Percentiles rank a stretch among this genome's conserved stretches.
Evolutionary conservation across 768 basidiomycete genomes (phyloP).

Genomic region (Boletus coccyginus): DNA sequence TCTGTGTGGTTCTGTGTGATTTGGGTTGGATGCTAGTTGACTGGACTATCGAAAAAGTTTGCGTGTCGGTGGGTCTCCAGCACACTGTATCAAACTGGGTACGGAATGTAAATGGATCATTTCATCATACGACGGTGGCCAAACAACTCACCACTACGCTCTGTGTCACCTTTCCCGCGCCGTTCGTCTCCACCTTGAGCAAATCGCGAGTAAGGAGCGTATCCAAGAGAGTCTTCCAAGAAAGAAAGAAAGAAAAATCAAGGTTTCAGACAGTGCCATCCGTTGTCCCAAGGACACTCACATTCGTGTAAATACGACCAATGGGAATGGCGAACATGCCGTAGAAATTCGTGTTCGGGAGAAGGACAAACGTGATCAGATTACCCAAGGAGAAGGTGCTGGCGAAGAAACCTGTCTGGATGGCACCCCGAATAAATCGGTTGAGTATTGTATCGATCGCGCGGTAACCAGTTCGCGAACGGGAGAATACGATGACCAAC

Average conservation of each 20-base stretch:
- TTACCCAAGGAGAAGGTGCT: slow-evolving; percentile 24
- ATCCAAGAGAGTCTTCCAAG: slow-evolving; percentile 5
- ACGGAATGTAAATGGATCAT: not conserved
- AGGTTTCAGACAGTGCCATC: too few species aligned
- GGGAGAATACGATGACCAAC: not conserved
- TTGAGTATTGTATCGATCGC: slow-evolving; percentile 44
- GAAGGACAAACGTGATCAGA: slow-evolving; percentile 35
- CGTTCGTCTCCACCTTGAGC: not conserved
- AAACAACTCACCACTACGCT: not conserved
- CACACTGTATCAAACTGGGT: not conserved
- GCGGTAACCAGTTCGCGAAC: slow-evolving; percentile 47
- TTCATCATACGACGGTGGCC: not conserved
- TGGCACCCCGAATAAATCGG: slow-evolving; percentile 7
- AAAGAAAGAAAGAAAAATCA: not conserved
- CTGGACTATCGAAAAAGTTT: not conserved
- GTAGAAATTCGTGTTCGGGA: slow-evolving; percentile 32
- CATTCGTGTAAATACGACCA: slow-evolving; percentile 46
- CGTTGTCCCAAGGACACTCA: slow-evolving; percentile 20
- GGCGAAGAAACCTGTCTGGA: slow-evolving; percentile 4
- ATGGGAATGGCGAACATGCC: slow-evolving; percentile 40
- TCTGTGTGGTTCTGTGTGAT: not conserved
- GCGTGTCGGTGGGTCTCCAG: not conserved
- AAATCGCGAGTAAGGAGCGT: slow-evolving; percentile 9
- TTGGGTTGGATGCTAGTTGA: not conserved
- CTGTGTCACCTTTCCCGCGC: not conserved